Base-by-base conservation (phyloP, 2,329 filamentous ascomycete genomes). In the Colletotrichum gigasporum region DNA sequence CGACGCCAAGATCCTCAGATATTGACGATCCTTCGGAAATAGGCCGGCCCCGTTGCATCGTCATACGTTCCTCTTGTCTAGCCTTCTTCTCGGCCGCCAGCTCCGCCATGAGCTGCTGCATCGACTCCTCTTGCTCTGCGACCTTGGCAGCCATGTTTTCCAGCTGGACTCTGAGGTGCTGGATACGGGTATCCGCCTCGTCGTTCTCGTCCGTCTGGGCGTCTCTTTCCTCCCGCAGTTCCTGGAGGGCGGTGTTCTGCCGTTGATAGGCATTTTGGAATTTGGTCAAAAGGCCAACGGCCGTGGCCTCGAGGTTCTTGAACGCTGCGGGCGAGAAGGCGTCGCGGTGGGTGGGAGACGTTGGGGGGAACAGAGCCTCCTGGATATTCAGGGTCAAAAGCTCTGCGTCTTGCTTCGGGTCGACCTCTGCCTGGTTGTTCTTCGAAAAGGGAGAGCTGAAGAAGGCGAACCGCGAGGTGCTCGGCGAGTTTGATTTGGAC, bases 221-320 rank as follows among this genome's bases (percentile, higher is more conserved):
- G 44, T 83, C 82, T n/a, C 80, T 80, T 71, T 90, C 87, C 8
- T 81, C 80, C 28, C 79, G 78, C 9, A 87, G 68, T 41, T 89
- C 86, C 10, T 77, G 77, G 2, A 87, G 73, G n/a, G 82, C 78
- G 0, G 78, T 66, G 5, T 84, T 82, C 22, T 83, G 84, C 56
- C 82, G 75, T 48, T 84, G 84, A 72, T 90, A 90, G 28, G 87
- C 87, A 10, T 74, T 76, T 69, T 90, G 89, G 68, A 90, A 83
- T 71, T 80, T 83, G 20, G 76, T 78, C 22, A 90, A 72, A 4
- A 90, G 75, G 4, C 85, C 83, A 4, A 79, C 77, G 3, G 88
- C 88, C 60, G 86, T 87, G 67, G 78, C 75, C 62, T 87, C 85
- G n/a, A 89, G 78, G 71, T 87, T 89, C 71, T 87, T 88, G 75